These are phyloP conservation scores for Myrmaecium sp. DNA, from an alignment of 2,329 filamentous ascomycete genomes.

Conservation along the genomic window DNA sequence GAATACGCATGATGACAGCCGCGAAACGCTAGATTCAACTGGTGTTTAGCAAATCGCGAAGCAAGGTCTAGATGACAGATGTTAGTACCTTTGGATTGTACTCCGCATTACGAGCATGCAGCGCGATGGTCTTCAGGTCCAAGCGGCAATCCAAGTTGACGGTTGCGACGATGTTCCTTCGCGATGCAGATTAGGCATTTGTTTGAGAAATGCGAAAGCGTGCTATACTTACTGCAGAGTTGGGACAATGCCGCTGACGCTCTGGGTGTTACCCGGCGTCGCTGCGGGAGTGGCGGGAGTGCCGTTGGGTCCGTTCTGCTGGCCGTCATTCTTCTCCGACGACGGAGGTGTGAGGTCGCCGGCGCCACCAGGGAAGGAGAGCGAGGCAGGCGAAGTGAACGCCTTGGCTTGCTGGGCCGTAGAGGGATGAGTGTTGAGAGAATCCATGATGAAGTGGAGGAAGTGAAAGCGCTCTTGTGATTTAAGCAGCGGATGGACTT, in stretches of 20 bases:
- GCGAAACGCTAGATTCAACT: slow-evolving; percentile 63
- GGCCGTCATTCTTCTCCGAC: slow-evolving; percentile 50
- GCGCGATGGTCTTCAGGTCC: slow-evolving; percentile 94
- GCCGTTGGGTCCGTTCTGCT: slow-evolving; percentile 30
- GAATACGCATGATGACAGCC: slow-evolving; percentile 98
- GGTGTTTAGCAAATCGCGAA: slow-evolving; percentile 20
- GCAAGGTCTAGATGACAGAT: slow-evolving; percentile 12
- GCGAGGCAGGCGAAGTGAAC: slow-evolving; percentile 74
- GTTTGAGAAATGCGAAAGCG: slow-evolving; percentile 8
- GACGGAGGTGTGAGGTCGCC: slow-evolving; percentile 68
- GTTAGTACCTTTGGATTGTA: slow-evolving; percentile 86
- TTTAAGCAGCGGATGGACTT: neutral
- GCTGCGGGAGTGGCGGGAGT: slow-evolving; percentile 73
- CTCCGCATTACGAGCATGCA: slow-evolving; percentile 95
- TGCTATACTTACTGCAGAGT: slow-evolving; percentile 82
- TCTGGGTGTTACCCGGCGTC: slow-evolving; percentile 67
- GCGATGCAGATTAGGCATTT: slow-evolving; percentile 21
- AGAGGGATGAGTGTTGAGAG: slow-evolving; percentile 77
- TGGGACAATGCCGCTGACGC: slow-evolving; percentile 78
- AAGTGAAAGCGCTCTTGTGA: neutral
- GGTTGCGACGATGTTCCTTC: slow-evolving; percentile 96
- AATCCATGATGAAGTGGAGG: slow-evolving; percentile 49
- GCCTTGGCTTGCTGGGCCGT: slow-evolving; percentile 89
- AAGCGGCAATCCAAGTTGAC: slow-evolving; percentile 94
- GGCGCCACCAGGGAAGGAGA: slow-evolving; percentile 74